A percentile compares a stretch with the other conserved stretches of the same genome.
These are phyloP conservation scores for Stemphylium vesicarium DNA, from an alignment of 2,329 filamentous ascomycete genomes.

Conservation along the genomic window DNA sequence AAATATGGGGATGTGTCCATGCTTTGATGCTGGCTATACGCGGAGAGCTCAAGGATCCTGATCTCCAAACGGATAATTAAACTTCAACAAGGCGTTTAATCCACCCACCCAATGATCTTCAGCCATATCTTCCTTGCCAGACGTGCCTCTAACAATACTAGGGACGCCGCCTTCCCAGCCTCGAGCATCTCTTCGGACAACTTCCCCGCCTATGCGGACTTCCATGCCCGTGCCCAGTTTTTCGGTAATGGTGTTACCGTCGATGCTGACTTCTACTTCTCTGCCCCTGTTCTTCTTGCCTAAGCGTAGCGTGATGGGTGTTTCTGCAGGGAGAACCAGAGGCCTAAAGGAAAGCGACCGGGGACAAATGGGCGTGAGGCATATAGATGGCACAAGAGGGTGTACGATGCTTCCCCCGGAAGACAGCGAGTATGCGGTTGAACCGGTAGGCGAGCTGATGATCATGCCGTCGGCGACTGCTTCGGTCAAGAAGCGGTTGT, in stretches of 20 bases:
- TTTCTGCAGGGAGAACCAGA: slow-evolving; percentile 84
- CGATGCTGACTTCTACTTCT: slow-evolving; percentile 59
- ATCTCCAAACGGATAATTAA: slow-evolving; percentile 93
- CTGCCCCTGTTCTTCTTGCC: slow-evolving; percentile 65
- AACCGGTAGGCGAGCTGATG: slow-evolving; percentile 90
- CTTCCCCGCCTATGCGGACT: slow-evolving; percentile 86
- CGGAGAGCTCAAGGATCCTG: slow-evolving; percentile 29
- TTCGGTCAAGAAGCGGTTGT: slow-evolving; percentile 87
- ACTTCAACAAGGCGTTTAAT: slow-evolving; percentile 90
- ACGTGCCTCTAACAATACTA: slow-evolving; percentile 76
- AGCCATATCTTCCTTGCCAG: slow-evolving; percentile 51
- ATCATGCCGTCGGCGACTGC: slow-evolving; percentile 95
- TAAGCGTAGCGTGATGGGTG: slow-evolving; percentile 79
- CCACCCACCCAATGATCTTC: slow-evolving; percentile 98
- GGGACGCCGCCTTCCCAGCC: slow-evolving; percentile 82
- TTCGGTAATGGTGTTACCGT: slow-evolving; percentile 53
- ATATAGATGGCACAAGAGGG: slow-evolving; percentile 83
- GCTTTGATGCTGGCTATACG: no score
- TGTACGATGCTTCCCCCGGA: slow-evolving; percentile 93
- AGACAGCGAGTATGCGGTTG: slow-evolving; percentile 93
- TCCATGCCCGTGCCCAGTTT: slow-evolving; percentile 64
- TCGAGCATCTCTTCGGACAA: slow-evolving; percentile 59
- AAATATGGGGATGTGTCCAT: no score
- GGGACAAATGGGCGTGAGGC: slow-evolving; percentile 93
- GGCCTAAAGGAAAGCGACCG: slow-evolving; percentile 91